Conservation (phyloP, 192 early-diverging fungal genomes). For the Thoreauomyces humboldtii region DNA sequence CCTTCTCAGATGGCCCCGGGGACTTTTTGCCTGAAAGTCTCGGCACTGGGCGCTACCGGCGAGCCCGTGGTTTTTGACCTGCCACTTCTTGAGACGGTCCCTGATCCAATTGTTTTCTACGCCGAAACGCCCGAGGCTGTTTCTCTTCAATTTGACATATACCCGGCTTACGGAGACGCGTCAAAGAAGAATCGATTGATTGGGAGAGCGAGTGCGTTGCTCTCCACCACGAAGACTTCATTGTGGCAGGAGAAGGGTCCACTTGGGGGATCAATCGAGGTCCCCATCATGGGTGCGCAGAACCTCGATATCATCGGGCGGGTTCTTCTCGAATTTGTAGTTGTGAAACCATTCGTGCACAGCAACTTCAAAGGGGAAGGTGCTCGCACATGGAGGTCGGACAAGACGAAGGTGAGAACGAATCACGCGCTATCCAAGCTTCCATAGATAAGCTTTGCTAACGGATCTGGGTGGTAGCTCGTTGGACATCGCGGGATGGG, state of each 20-base stretch:
- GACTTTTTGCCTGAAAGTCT: slow-evolving; percentile 48
- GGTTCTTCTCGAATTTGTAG: slow-evolving; percentile 57
- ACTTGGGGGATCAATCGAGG: slow-evolving; percentile 54
- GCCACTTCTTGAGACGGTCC: slow-evolving; percentile 46
- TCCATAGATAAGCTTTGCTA: neutral
- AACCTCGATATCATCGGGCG: slow-evolving; percentile 55
- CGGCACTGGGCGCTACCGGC: slow-evolving; percentile 57
- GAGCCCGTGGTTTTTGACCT: slow-evolving; percentile 57
- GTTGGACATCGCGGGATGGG: slow-evolving; percentile 90
- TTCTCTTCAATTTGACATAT: slow-evolving; percentile 55
- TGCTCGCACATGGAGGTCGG: slow-evolving; percentile 56
- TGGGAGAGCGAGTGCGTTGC: slow-evolving; percentile 55
- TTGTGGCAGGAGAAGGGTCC: slow-evolving; percentile 36
- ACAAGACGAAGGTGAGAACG: slow-evolving; percentile 51
- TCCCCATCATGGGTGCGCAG: slow-evolving; percentile 53
- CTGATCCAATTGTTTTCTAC: slow-evolving; percentile 60
- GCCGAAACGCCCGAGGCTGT: slow-evolving; percentile 46
- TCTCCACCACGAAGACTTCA: slow-evolving; percentile 49
- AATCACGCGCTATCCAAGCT: neutral
- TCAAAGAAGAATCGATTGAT: slow-evolving; percentile 39
- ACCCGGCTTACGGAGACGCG: slow-evolving; percentile 52
- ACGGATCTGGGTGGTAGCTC: slow-evolving; percentile 33
- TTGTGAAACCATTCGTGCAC: slow-evolving; percentile 64
- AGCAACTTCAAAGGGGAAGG: slow-evolving; percentile 54
- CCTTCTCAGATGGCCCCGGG: slow-evolving; percentile 28